phyloP scores from a whole-genome alignment of 805 yeast species.

The Priceomyces melissophilus region DNA sequence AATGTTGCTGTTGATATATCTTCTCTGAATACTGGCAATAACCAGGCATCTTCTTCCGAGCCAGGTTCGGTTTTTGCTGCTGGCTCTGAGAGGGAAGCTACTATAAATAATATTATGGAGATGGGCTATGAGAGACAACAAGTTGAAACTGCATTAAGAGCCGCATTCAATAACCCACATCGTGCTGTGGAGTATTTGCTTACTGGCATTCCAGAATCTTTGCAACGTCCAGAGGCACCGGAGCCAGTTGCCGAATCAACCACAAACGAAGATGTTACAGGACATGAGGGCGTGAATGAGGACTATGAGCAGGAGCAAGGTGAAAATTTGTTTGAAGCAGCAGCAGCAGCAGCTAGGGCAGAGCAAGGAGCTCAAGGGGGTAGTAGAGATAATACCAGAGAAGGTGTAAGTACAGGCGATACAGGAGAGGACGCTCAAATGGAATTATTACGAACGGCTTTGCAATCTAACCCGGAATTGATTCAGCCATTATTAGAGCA shows the following conservation, averaged over 20 bases:
- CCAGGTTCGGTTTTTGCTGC: constrained; percentile 62
- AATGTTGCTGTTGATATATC: constrained; percentile 18
- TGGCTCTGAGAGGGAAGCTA: constrained; percentile 75
- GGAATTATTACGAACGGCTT: constrained; percentile 63
- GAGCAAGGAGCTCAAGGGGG: constrained; percentile 21
- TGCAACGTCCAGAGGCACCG: constrained; percentile 33
- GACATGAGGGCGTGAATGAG: constrained; percentile 26
- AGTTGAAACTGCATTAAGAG: constrained; percentile 87
- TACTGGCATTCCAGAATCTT: constrained; percentile 79
- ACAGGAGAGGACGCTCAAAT: constrained; percentile 46
- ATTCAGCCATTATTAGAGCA: constrained; percentile 81
- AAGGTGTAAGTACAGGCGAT: constrained; percentile 32
- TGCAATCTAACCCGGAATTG: constrained; percentile 84
- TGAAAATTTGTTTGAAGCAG: constrained; percentile 55
- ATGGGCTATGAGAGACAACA: constrained; percentile 92
- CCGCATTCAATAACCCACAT: constrained; percentile 96
- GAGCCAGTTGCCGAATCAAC: constrained; percentile 22
- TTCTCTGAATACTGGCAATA: constrained; percentile 14
- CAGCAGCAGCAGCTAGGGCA: constrained; percentile 31
- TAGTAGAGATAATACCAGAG: constrained; percentile 28
- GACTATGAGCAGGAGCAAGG: constrained; percentile 28
- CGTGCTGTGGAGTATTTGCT: constrained; percentile 94
- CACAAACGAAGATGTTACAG: constrained; percentile 17
- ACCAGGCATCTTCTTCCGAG: constrained; percentile 16
- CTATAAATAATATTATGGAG: constrained; percentile 80